These are phyloP conservation scores for Salix udensis DNA, from an alignment of 345 rosid genomes.

Conservation along the genomic window DNA sequence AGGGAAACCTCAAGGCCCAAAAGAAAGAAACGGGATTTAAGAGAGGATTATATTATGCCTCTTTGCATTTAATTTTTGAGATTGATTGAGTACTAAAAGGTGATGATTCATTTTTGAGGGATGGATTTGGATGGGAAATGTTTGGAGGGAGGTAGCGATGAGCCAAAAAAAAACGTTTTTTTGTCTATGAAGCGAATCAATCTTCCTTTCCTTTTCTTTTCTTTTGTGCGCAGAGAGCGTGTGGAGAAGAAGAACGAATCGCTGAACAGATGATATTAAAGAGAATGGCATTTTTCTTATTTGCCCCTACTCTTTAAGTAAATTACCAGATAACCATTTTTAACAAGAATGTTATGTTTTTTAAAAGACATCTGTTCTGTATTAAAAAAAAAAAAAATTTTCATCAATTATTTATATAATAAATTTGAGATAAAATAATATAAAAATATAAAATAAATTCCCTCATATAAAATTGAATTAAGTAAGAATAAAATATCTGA, in stretches of 20 bases:
- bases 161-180: not conserved
- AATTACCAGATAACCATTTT: constrained; percentile 13
- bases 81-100: not conserved
- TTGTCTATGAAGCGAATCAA: not conserved
- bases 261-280: not conserved
- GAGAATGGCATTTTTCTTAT: not conserved
- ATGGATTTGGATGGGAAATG: not conserved
- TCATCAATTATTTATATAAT: too few species aligned
- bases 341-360: not conserved
- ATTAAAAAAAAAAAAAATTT: too few species aligned
- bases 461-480: too few species aligned
- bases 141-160: not conserved
- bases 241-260: not conserved
- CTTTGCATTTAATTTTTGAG: not conserved
- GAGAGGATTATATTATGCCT: not conserved
- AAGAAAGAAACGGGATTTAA: not conserved
- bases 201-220: not conserved
- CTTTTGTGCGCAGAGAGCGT: not conserved
- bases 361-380: too few species aligned
- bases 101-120: not conserved
- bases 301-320: constrained; percentile 12
- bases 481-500: too few species aligned
- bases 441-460: too few species aligned
- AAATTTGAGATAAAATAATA: too few species aligned
- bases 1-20: not conserved